Evolutionary conservation across 2,329 filamentous ascomycete genomes (phyloP), one percentile per base, ranked within the genome.

Genomic region (Exophiala spinifera): DNA sequence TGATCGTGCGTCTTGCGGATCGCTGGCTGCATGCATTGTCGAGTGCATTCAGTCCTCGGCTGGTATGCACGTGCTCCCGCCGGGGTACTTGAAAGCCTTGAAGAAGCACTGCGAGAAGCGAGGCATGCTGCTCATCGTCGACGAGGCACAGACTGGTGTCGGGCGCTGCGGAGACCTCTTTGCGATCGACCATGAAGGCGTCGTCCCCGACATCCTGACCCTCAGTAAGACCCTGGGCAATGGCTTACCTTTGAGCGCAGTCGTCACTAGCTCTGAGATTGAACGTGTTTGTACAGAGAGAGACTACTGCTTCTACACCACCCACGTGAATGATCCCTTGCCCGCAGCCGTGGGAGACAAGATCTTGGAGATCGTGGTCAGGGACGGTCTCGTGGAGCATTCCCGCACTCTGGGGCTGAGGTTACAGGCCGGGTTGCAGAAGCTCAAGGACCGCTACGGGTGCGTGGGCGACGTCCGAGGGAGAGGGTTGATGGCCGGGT

Each of bases 401-500:
- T 75, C 80, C 3, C 65, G 69, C 4, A 63, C 67, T 23, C 69
- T 75, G 4, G 81, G 81, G 1, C 55, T 67, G 1, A 65, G 76
- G 19, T 68, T 85, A 2, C 76, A 76, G 53, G 69, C 64, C 0
- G 79, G 75, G 1, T 73, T 82, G n/a, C 67, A 67, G 20, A 65
- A 53, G 25, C 68, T 82, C 15, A 74, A 77, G 61, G 64, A 67
- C 17, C 73, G 75, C n/a, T 84, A 83, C 63, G 77, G 74, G 25
- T 86, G 81, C 65, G 81, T 86, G 48, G 83, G 83, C 1, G 81
- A 85, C 62, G 76, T 86, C 0, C 75, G 82, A 8, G 81, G 81
- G 0, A 73, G 81, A 0, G 82, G 82, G 0, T 69, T 85, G 7
- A 77, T 85, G 74, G 74, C 75, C 0, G 82, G 81, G 1, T 69